Conservation (phyloP, 2,329 filamentous ascomycete genomes). For the Verticillium dahliae region DNA sequence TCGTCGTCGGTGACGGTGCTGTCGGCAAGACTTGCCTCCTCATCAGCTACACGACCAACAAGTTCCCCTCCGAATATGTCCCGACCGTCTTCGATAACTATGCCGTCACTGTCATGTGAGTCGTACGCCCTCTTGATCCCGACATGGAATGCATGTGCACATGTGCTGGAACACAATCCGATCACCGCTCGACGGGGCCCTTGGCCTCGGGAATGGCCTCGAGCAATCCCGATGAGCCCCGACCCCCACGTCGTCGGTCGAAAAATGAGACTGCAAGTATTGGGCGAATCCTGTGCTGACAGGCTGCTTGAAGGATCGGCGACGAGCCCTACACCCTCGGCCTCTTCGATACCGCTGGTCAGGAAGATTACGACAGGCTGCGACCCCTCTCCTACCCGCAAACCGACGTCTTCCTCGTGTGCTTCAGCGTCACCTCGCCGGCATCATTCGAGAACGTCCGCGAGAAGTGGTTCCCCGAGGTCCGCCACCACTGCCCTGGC, state of each 20-base stretch:
- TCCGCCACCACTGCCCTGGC: conserved; percentile 96
- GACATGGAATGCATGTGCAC: neutral
- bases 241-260: too few relatives aligned
- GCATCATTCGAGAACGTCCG: conserved; percentile 98
- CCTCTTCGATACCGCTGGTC: conserved; percentile 95
- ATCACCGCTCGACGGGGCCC: too few relatives aligned
- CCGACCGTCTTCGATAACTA: conserved; percentile 99
- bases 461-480: conserved; percentile 98
- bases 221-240: too few relatives aligned
- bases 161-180: neutral
- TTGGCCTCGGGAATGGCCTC: too few relatives aligned
- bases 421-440: conserved; percentile 95
- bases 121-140: conserved; percentile 21
- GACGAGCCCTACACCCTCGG: conserved; percentile 97
- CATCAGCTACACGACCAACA: conserved; percentile 99
- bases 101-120: conserved; percentile 98
- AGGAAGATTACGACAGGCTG: conserved; percentile 98
- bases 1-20: conserved; percentile 98
- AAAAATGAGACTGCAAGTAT: too few relatives aligned
- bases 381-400: conserved; percentile 96
- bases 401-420: conserved; percentile 97
- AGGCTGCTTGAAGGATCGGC: conserved; percentile 67
- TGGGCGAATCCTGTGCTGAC: neutral
- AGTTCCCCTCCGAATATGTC: conserved; percentile 99
- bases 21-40: conserved; percentile 98